These are phyloP conservation scores for Cyclotella choctawhatcheeana DNA, from an alignment of 108 stramenopile species.

Conservation along the genomic window DNA sequence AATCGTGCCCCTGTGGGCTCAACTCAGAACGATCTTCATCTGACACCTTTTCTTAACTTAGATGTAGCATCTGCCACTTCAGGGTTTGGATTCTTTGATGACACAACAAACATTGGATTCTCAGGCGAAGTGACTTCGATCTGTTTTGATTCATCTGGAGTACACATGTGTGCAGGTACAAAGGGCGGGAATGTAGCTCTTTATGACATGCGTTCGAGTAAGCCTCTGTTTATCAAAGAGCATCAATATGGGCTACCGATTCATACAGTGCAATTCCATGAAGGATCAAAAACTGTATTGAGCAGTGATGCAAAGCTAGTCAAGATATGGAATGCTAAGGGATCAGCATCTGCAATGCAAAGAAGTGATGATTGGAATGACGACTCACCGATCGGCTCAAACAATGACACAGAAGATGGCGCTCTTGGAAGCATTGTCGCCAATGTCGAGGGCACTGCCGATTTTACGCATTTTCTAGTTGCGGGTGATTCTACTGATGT, in stretches of 20 bases:
- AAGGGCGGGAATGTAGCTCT: conserved; percentile 88
- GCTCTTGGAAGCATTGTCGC: conserved; percentile 82
- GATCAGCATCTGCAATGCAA: conserved; percentile 27
- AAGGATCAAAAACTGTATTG: conserved; percentile 73
- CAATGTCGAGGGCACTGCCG: conserved; percentile 94
- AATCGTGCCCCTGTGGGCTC: conserved; percentile 63
- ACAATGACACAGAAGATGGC: conserved; percentile 37
- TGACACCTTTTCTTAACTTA: conserved; percentile 79
- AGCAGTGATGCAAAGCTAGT: conserved; percentile 93
- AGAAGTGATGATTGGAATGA: conserved; percentile 37
- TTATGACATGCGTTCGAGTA: conserved; percentile 94
- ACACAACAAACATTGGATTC: conserved; percentile 36
- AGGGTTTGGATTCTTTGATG: conserved; percentile 78
- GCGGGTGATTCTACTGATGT: conserved; percentile 87
- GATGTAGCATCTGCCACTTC: conserved; percentile 79
- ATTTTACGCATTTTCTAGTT: conserved; percentile 89
- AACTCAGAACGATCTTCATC: conserved; percentile 43
- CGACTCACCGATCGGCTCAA: conserved; percentile 13
- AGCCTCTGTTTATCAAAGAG: conserved; percentile 90
- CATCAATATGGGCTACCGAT: conserved; percentile 97
- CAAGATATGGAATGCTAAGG: conserved; percentile 93
- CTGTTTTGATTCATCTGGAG: conserved; percentile 83
- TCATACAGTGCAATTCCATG: conserved; percentile 90
- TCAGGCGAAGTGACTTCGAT: conserved; percentile 84
- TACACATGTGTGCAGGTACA: conserved; percentile 94